phyloP scores from a whole-genome alignment of 352 stramenopile genomes.

The Phytopythium mirpurense region DNA sequence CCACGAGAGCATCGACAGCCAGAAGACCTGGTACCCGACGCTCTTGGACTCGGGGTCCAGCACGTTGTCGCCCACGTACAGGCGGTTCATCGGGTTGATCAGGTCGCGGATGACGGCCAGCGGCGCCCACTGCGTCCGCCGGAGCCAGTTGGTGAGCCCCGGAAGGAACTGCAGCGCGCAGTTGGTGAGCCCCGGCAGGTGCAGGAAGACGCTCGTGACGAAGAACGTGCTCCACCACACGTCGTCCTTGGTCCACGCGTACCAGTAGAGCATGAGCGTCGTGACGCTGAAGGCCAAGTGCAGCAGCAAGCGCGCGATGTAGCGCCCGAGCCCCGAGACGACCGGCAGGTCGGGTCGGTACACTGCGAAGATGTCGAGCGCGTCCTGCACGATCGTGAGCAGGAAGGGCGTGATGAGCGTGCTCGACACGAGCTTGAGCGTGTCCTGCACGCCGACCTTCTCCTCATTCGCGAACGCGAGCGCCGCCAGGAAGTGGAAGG shows the following conservation, averaged over 20 bases:
- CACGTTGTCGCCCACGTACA: constrained; percentile 96
- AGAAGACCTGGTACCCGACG: constrained; percentile 94
- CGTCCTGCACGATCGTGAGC: constrained; percentile 86
- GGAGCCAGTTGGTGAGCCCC: constrained; percentile 77
- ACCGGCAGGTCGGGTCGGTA: constrained; percentile 49
- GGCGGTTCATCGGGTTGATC: constrained; percentile 94
- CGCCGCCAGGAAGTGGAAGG: constrained; percentile 94
- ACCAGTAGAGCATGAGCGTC: constrained; percentile 79
- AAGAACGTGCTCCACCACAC: constrained; percentile 71
- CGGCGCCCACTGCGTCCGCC: constrained; percentile 56
- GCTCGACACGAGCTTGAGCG: constrained; percentile 84
- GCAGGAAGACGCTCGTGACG: constrained; percentile 37
- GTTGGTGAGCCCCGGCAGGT: constrained; percentile 69
- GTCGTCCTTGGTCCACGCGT: constrained; percentile 56
- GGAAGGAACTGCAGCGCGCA: constrained; percentile 74
- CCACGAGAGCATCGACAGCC: constrained; percentile 91
- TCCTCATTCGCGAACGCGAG: constrained; percentile 91
- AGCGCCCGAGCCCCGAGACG: constrained; percentile 64
- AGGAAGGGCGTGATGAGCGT: constrained; percentile 90
- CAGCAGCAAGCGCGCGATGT: constrained; percentile 83
- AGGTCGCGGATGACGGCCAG: constrained; percentile 70
- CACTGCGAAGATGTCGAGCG: constrained; percentile 89
- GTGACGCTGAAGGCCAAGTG: constrained; percentile 57
- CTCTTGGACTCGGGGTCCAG: constrained; percentile 91
- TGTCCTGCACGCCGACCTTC: constrained; percentile 86